Evolutionary conservation across 1,284 basidiomycete species (phyloP).

Genomic region (Cerioporus squamosus): DNA sequence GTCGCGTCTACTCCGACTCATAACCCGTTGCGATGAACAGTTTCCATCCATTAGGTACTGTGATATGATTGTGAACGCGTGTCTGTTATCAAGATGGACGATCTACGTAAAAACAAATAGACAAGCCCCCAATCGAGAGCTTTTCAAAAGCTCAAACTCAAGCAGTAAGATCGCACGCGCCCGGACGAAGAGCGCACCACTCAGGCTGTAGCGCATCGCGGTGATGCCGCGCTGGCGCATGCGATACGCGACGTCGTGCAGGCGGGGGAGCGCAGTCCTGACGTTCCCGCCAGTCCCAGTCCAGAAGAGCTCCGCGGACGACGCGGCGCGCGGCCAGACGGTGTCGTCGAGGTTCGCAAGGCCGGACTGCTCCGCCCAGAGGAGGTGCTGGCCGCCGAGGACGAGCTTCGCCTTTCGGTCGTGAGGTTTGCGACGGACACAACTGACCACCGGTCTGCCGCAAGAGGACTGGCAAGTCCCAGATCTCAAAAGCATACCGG

Average conservation of each 20-base stretch:
- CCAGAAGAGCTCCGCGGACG: conserved; percentile 86
- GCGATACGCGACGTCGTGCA: conserved; percentile 78
- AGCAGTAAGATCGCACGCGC: conserved; percentile 54
- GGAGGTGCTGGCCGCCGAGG: conserved; percentile 73
- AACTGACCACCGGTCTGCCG: too few relatives aligned
- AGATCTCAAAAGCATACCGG: too few relatives aligned
- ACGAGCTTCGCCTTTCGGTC: conserved; percentile 54
- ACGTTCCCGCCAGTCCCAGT: conserved; percentile 62
- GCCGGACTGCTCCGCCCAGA: conserved; percentile 83
- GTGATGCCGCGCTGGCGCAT: conserved; percentile 70
- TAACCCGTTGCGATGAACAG: too few relatives aligned
- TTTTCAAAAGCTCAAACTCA: conserved; percentile 30
- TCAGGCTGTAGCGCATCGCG: conserved; percentile 78
- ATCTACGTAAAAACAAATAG: neutral
- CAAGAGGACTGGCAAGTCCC: too few relatives aligned
- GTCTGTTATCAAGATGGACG: too few relatives aligned
- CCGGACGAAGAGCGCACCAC: conserved; percentile 82
- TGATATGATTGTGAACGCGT: too few relatives aligned
- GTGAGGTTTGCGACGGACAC: conserved; percentile 59
- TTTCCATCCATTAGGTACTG: too few relatives aligned
- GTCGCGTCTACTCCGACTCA: too few relatives aligned
- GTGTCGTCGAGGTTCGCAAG: conserved; percentile 73
- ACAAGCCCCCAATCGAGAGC: neutral
- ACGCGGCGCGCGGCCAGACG: conserved; percentile 81
- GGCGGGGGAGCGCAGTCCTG: conserved; percentile 67